Percentiles rank a stretch among this genome's conserved stretches.
Evolutionary conservation across 78 protist genomes (phyloP).

Genomic region (Dictyostelium firmibasis): DNA sequence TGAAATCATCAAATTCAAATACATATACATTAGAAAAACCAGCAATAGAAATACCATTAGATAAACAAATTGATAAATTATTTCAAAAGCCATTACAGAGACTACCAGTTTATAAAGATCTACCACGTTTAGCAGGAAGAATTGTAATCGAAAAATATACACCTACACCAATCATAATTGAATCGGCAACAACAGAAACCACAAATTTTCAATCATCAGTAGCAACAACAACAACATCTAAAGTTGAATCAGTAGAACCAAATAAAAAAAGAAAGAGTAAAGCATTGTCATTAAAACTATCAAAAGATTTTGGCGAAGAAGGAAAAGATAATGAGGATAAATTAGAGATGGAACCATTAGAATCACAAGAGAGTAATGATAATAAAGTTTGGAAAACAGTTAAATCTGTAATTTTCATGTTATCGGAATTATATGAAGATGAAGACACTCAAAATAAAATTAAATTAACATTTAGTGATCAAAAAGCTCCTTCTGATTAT

Average conservation of each 20-base stretch:
- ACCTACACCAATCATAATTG: not conserved
- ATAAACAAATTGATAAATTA: not conserved
- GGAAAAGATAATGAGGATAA: conserved; percentile 5
- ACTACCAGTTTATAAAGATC: conserved; percentile 71
- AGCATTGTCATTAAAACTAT: not conserved
- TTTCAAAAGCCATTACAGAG: not conserved
- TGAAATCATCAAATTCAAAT: not conserved
- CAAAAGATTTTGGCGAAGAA: not conserved
- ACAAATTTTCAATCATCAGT: not conserved
- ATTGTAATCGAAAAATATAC: not conserved
- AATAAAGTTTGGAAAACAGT: conserved; percentile 6
- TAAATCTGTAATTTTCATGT: not conserved
- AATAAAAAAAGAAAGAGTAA: not conserved
- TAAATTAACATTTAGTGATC: not conserved
- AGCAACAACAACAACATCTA: not conserved
- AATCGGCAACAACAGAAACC: not conserved
- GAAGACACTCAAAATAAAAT: not conserved
- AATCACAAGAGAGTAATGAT: conserved; percentile 2
- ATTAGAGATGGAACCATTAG: not conserved
- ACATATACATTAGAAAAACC: conserved; percentile 14
- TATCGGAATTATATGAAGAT: conserved; percentile 15
- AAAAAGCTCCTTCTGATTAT: conserved; percentile 26
- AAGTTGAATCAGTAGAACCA: not conserved
- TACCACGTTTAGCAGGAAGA: conserved; percentile 65
- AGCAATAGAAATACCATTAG: conserved; percentile 11